Base-by-base conservation (phyloP, 202 grass and related monocot genomes). In the Panicum virgatum region DNA sequence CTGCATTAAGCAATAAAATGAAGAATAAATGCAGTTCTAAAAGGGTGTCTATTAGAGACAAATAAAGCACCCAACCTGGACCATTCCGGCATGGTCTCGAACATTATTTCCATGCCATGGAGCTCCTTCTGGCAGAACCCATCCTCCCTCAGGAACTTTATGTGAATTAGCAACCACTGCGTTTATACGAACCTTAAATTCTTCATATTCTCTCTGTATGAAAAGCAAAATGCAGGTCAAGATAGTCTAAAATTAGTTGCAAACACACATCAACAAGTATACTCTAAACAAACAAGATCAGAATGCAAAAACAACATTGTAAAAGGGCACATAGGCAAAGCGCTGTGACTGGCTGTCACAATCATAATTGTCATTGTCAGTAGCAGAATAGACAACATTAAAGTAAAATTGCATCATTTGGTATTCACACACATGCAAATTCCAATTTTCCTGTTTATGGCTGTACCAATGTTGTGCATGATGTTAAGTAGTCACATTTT, bases 181-280 rank as follows among this genome's bases (percentile, higher is more conserved):
- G 0, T 81, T 81, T 37, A 81, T 81, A 44, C 19, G 66, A 23
- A 81, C 66, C 66, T 81, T 81, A 72, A 92, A 92, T 81, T 87
- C 81, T 56, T 87, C 90, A 53, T 92, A 92, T 66, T 92, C 90
- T 70, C 90, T 89, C 90, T 92, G 61, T 58, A 83, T 64, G 42
- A 13, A 79, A 80, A 82, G 12, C 9, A 40, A 54, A 76, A 60
- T 59, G 52, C 25, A 70, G 29, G 20, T 81, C 59, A 81, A 59
- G 22, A 22, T 46, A 60, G 6, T 12, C 11, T 4, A 67, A 79
- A 45, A 46, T 39, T 39, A 66, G 45, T 39, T 66, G 44, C 58
- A 37, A 64, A 62, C 39, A 40, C 39, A 40, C 39, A 39, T 40
- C 39, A 9, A 40, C 39, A 40, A 40, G 39, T 9, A 40, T 40